A percentile compares a stretch with the other conserved stretches of the same genome.
phyloP scores from a whole-genome alignment of 2,329 filamentous ascomycete genomes.

The Rugonectria rugulosa region DNA sequence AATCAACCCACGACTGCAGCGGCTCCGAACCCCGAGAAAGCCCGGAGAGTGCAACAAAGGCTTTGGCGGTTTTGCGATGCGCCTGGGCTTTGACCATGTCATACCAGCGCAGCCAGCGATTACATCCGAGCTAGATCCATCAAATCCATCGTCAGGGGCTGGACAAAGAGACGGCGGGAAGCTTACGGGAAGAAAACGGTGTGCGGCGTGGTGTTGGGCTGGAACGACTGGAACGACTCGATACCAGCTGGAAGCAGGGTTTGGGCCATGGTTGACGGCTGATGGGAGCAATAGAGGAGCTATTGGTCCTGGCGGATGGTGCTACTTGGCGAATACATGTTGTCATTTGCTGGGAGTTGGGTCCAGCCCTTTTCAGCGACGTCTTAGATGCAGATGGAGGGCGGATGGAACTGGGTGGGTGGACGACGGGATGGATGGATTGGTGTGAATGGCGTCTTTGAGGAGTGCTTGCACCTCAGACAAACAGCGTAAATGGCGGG shows the following conservation, averaged over 20 bases:
- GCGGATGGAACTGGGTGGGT: slow-evolving; percentile 6
- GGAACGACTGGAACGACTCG: slow-evolving; percentile 4
- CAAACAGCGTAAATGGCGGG: neutral
- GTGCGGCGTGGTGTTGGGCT: slow-evolving; percentile 20
- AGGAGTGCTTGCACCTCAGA: neutral
- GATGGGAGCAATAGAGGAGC: neutral
- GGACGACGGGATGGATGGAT: slow-evolving; percentile 13
- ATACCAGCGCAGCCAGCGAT: slow-evolving; percentile 20
- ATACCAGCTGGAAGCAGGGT: too few relatives aligned
- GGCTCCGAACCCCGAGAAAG: slow-evolving; percentile 24
- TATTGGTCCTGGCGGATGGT: slow-evolving; percentile 5
- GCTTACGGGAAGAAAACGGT: slow-evolving; percentile 1
- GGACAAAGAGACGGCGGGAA: neutral
- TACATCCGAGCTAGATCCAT: neutral
- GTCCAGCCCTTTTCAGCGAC: neutral
- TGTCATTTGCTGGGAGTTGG: slow-evolving; percentile 16
- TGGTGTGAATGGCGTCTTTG: neutral
- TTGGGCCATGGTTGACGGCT: too few relatives aligned
- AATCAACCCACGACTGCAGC: slow-evolving; percentile 29
- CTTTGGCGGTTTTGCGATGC: slow-evolving; percentile 16
- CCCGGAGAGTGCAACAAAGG: too few relatives aligned
- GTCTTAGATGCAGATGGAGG: slow-evolving; percentile 18
- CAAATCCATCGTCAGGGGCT: slow-evolving; percentile 11
- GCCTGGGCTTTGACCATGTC: slow-evolving; percentile 11
- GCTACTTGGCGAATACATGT: slow-evolving; percentile 11